phyloP scores from a whole-genome alignment of 2,329 filamentous ascomycete species.

The Colletotrichum sp. region DNA sequence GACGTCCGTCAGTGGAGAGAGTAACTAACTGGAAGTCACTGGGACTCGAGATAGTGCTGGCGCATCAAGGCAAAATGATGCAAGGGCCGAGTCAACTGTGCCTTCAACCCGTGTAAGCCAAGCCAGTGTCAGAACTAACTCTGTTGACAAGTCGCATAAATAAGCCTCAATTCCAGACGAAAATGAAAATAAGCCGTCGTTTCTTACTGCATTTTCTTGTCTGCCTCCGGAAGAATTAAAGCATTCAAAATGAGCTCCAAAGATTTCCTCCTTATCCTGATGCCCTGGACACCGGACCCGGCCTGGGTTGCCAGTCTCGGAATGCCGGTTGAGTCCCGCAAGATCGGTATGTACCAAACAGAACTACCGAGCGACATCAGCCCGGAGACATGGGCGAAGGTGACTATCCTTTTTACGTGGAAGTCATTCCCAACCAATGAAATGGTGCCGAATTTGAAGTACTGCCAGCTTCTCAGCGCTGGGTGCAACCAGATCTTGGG shows the following conservation, averaged over 20 bases:
- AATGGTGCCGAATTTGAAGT: conserved; percentile 51
- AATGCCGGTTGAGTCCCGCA: neutral
- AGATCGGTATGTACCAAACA: neutral
- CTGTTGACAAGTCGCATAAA: neutral
- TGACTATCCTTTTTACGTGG: conserved; percentile 55
- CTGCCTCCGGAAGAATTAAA: neutral
- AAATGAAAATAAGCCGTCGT: neutral
- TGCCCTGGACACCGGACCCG: neutral
- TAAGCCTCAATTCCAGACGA: neutral
- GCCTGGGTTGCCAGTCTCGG: neutral
- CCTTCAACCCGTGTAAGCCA: neutral
- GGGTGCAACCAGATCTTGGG: conserved; percentile 56
- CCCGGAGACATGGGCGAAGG: conserved; percentile 41
- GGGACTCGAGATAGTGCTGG: neutral
- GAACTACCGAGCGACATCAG: neutral
- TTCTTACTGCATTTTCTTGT: neutral
- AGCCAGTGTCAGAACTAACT: neutral
- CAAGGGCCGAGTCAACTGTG: neutral
- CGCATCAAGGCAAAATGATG: neutral
- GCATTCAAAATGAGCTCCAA: neutral
- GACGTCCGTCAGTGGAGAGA: neutral
- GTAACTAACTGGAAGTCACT: neutral
- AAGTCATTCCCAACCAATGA: conserved; percentile 45
- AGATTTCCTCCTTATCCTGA: neutral
- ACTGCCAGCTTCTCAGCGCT: conserved; percentile 59